Conservation (phyloP, 1,139 yeast genomes). For the Blastobotrys raffinosifermentans region DNA sequence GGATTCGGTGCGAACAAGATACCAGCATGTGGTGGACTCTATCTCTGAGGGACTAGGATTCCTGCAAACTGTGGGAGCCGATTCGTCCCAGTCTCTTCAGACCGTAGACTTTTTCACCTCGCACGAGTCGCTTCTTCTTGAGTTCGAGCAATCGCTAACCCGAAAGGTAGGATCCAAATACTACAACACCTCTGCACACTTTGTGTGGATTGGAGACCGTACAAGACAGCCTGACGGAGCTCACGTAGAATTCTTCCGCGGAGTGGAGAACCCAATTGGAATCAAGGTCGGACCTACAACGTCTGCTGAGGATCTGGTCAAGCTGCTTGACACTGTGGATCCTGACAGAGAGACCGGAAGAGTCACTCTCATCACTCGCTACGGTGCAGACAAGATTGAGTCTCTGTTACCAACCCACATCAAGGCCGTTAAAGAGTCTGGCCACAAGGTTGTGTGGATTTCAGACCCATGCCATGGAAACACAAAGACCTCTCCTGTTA, state of each 20-base stretch:
- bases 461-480: constrained; percentile 42
- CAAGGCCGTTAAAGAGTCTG: constrained; percentile 34
- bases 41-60: constrained; percentile 37
- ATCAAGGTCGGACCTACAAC: constrained; percentile 41
- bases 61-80: constrained; percentile 38
- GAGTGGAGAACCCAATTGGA: constrained; percentile 40
- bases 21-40: constrained; percentile 34
- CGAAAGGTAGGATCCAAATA: constrained; percentile 22
- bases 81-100: constrained; percentile 26
- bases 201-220: constrained; percentile 43
- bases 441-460: constrained; percentile 41
- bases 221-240: constrained; percentile 42
- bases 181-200: constrained; percentile 41
- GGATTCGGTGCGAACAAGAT: constrained; percentile 33
- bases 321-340: constrained; percentile 37
- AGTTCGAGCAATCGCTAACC: constrained; percentile 40
- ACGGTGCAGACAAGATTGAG: constrained; percentile 36
- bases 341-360: constrained; percentile 37
- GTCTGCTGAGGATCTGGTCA: constrained; percentile 34
- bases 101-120: constrained; percentile 38
- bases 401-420: constrained; percentile 37
- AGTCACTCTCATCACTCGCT: constrained; percentile 40
- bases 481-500: constrained; percentile 37
- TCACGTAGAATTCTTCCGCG: constrained; percentile 42
- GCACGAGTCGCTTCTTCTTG: constrained; percentile 40